These are phyloP conservation scores for Primulina tabacum DNA, from an alignment of 257 asterid genomes.

Conservation along the genomic window DNA sequence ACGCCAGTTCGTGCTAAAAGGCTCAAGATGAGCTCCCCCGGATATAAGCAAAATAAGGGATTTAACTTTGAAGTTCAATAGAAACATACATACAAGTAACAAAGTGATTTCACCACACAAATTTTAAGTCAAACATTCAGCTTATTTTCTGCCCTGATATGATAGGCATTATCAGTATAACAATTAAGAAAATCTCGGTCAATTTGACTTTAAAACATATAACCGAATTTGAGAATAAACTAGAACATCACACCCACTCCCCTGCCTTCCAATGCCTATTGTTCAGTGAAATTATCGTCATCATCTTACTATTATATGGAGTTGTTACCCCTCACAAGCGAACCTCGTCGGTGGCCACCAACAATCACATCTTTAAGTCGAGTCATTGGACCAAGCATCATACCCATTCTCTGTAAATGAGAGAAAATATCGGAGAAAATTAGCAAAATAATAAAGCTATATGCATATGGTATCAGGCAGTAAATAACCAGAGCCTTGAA, in stretches of 20 bases:
- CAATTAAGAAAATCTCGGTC: slow-evolving; percentile 24
- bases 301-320: slow-evolving; percentile 46
- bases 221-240: slow-evolving; percentile 20
- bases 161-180: slow-evolving; percentile 10
- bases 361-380: slow-evolving; percentile 57
- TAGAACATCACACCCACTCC: slow-evolving; percentile 18
- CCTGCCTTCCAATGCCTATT: neutral
- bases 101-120: slow-evolving; percentile 15
- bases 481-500: neutral
- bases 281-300: slow-evolving; percentile 23
- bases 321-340: slow-evolving; percentile 42
- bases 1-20: neutral
- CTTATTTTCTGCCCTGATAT: neutral
- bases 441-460: slow-evolving; percentile 5
- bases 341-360: slow-evolving; percentile 53
- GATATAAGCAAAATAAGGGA: neutral
- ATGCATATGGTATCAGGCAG: neutral
- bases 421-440: slow-evolving; percentile 6
- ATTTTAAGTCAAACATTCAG: neutral
- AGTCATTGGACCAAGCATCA: slow-evolving; percentile 50
- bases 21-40: neutral
- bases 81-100: slow-evolving; percentile 5
- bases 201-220: slow-evolving; percentile 4
- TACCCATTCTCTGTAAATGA: slow-evolving; percentile 43
- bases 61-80: neutral